phyloP scores from a whole-genome alignment of 2,329 filamentous ascomycete species.

The Parastagonospora nodorum region DNA sequence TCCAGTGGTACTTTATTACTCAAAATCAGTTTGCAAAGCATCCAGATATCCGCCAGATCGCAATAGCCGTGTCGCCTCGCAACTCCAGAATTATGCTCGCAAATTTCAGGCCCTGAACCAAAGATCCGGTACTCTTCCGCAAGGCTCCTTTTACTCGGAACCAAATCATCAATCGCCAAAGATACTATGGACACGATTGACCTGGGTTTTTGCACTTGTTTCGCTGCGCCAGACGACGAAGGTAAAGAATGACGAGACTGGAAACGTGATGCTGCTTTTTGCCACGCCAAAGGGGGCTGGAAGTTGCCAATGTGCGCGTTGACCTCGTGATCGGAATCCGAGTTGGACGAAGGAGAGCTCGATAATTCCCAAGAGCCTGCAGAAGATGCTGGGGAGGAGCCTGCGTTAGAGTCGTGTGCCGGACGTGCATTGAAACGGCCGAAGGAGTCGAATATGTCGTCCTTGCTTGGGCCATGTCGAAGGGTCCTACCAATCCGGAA shows the following conservation, averaged over 20 bases:
- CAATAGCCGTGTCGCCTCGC: slow-evolving; percentile 71
- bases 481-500: slow-evolving; percentile 35
- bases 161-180: slow-evolving; percentile 60
- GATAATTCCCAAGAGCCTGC: slow-evolving; percentile 43
- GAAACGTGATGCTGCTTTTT: slow-evolving; percentile 59
- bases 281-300: slow-evolving; percentile 58
- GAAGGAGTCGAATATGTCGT: slow-evolving; percentile 68
- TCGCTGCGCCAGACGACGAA: slow-evolving; percentile 35
- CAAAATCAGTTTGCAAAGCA: slow-evolving; percentile 76
- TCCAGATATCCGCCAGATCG: slow-evolving; percentile 83
- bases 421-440: slow-evolving; percentile 51
- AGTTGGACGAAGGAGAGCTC: slow-evolving; percentile 45
- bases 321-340: slow-evolving; percentile 46
- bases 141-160: slow-evolving; percentile 80
- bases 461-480: slow-evolving; percentile 32
- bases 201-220: slow-evolving; percentile 54
- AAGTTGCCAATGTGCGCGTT: slow-evolving; percentile 51
- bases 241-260: slow-evolving; percentile 55
- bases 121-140: slow-evolving; percentile 83
- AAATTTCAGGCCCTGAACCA: slow-evolving; percentile 80
- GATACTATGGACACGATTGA: slow-evolving; percentile 77
- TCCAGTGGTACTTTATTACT: slow-evolving; percentile 76
- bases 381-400: slow-evolving; percentile 34
- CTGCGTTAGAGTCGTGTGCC: slow-evolving; percentile 27
- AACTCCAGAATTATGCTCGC: slow-evolving; percentile 79